Base-by-base conservation (phyloP, 2,329 filamentous ascomycete genomes). In the Aspergillus terreus region DNA sequence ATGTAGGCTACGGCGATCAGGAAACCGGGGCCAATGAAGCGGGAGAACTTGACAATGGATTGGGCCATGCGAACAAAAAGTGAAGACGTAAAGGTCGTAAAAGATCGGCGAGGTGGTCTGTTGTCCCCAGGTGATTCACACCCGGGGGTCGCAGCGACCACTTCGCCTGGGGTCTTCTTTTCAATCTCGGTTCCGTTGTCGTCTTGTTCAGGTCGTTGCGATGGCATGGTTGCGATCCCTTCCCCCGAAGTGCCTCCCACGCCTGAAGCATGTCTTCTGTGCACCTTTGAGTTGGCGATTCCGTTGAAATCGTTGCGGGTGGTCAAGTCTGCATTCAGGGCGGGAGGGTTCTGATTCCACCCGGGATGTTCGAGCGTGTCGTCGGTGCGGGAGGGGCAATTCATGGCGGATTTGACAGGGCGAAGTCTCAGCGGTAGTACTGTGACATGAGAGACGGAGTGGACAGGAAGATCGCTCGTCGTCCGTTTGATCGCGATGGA, bases 301-400 rank as follows among this genome's bases (percentile, higher is more conserved):
- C 80, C 78, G 64, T 83, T 83, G 51, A 87, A 71, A 60, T 86
- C 83, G 57, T 80, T 79, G 51, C 81, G 74, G 5, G 83, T 86
- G 2, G 83, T 86, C 32, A 78, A 71, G 63, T 85, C 83, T n/a
- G 77, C 75, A 52, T 78, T 78, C 50, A 86, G 69, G 2, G 73
- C 71, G 50, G 77, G 72, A 1, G 83, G 84, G 56, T 76, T 85
- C 67, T 86, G 84, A 62, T 86, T 87, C 71, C 78, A 83, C 48
- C 73, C 75, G 19, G 76, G 75, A 47, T 80, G 76, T 45, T 75
- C 72, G 46, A 76, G 66, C 27, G 76, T 73, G 51, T 82, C 76
- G 54, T 87, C 83, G 30, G 77, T 82, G 58, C 82, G 75, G 5
- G 83, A 85, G 51, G 83, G 83, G 65, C 83, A 85, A 62, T 86